phyloP scores from a whole-genome alignment of 495 filamentous ascomycete genomes.

The Daldinia vernicosa region DNA sequence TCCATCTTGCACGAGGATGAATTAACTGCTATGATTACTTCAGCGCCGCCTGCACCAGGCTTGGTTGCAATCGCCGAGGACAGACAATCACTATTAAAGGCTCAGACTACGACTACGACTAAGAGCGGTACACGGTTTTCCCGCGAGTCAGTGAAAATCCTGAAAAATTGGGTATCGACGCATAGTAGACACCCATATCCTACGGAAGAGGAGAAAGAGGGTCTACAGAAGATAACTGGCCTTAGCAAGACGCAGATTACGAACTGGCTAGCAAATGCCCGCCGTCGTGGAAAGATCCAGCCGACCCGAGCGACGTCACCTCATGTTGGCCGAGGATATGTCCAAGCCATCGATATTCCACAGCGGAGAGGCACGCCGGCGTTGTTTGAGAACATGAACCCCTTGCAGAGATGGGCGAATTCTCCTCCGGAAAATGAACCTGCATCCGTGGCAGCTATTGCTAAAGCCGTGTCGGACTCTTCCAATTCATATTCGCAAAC shows the following conservation, averaged over 20 bases:
- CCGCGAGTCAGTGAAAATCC: slow-evolving; percentile 72
- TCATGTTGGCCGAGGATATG: slow-evolving; percentile 58
- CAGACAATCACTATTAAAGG: slow-evolving; percentile 32
- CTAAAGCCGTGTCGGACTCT: slow-evolving; percentile 72
- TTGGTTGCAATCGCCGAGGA: slow-evolving; percentile 54
- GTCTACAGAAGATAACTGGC: slow-evolving; percentile 74
- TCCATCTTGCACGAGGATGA: slow-evolving; percentile 58
- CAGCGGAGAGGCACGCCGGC: slow-evolving; percentile 56
- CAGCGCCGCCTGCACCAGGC: slow-evolving; percentile 61
- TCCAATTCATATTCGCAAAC: slow-evolving; percentile 58
- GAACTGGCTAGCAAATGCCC: slow-evolving; percentile 89
- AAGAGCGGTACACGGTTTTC: slow-evolving; percentile 73
- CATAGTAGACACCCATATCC: slow-evolving; percentile 84
- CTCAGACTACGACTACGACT: slow-evolving; percentile 36
- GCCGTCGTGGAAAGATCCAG: slow-evolving; percentile 76
- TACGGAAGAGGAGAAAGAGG: slow-evolving; percentile 79
- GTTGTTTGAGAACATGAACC: slow-evolving; percentile 73
- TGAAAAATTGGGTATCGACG: slow-evolving; percentile 80
- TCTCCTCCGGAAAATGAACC: slow-evolving; percentile 90
- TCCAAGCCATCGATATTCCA: slow-evolving; percentile 75
- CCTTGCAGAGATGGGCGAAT: slow-evolving; percentile 84
- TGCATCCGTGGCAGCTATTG: slow-evolving; percentile 80
- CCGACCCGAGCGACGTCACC: slow-evolving; percentile 66
- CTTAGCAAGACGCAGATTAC: slow-evolving; percentile 79
- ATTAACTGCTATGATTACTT: slow-evolving; percentile 51